Base-by-base conservation (phyloP, 2,329 filamentous ascomycete genomes). In the Sclerotinia glacialis region DNA sequence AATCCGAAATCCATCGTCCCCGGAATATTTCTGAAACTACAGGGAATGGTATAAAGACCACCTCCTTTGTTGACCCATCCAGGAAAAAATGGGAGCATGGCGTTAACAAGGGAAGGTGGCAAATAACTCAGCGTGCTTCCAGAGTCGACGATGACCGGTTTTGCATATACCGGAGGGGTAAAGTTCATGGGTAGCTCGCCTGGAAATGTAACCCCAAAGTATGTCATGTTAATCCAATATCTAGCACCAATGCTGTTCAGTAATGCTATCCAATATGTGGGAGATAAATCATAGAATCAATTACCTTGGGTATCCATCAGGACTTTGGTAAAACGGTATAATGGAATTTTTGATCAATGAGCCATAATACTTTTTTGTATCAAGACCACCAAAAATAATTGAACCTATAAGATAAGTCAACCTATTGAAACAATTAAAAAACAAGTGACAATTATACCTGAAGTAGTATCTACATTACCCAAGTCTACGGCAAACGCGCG, bases 151-250 rank as follows among this genome's bases (percentile, higher is more conserved):
- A 71, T 66, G 31, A 70, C 67, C 0, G 70, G 40, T 23, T 69
- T 67, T 3, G 59, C 66, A 37, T 55, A 69, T 1, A 12, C 21
- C 0, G 26, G 0, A 8, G 37, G 12, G 26, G 66, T 65, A 18
- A 65, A 52, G 12, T 46, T 46, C 21, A 6, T 49, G 28, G 58
- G 55, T n/a, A 56, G 56, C 21, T 40, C 26, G 11, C 42, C 63
- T 59, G 7, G 69, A 69, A 53, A 56, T 60, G 67, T 71, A 42
- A 71, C 65, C 3, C 67, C 66, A n/a, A 71, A 60, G 11, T 69
- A 71, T 23, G 50, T 69, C 65, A 71, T 65, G 23, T 71, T 67
- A n/a, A 72, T 68, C 70, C 71, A 71, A 49, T 71, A 72, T 28
- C 69, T 70, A 42, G 18, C 26, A 37, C 31, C 31, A 34, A 40